Base-by-base conservation (phyloP, 306 rosid species). In the Castanopsis chinensis region DNA sequence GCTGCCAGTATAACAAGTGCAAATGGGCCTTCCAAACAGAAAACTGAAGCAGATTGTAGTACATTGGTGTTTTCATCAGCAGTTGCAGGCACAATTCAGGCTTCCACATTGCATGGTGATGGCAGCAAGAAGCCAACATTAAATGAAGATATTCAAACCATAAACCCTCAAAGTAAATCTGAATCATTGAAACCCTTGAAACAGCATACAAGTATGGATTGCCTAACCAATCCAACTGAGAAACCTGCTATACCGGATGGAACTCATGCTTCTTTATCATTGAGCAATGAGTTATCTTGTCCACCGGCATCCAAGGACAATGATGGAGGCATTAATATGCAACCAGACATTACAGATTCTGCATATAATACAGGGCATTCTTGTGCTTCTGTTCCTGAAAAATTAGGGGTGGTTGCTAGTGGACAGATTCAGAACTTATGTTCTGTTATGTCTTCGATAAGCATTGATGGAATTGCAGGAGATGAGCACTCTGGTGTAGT, bases 21-120 rank as follows among this genome's bases (percentile, higher is more conserved):
- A 76, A 87, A 90, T 85, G 96, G 88, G 84, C 81, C 82, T 80
- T 51, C 89, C 20, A 91, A 88, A 57, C 79, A 75, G 75, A 91
- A 83, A 82, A 80, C 81, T 60, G 98, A 92, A 59, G 37, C 89
- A 43, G 76, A 71, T 69, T 82, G 80, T 78, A 71, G 72, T 79
- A 72, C 88, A 15, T 53, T 83, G 32, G 83, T 89, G 63, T 75
- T 81, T 83, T 84, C 92, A 37, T 76, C 89, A 15, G 90, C 92
- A 74, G 89, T 87, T 87, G 86, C 85, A 41, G 79, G 88, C 55
- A 41, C 81, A 57, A 33, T 69, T 76, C 85, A 77, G 80, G 71
- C 80, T 77, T 80, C 89, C 69, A 72, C 79, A 73, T 27, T 75
- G 83, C 85, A 80, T 37, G 73, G 79, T 83, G 90, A 89, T 65